These are phyloP conservation scores for Penicillium sp. DNA, from an alignment of 2,329 filamentous ascomycete genomes.

Conservation along the genomic window DNA sequence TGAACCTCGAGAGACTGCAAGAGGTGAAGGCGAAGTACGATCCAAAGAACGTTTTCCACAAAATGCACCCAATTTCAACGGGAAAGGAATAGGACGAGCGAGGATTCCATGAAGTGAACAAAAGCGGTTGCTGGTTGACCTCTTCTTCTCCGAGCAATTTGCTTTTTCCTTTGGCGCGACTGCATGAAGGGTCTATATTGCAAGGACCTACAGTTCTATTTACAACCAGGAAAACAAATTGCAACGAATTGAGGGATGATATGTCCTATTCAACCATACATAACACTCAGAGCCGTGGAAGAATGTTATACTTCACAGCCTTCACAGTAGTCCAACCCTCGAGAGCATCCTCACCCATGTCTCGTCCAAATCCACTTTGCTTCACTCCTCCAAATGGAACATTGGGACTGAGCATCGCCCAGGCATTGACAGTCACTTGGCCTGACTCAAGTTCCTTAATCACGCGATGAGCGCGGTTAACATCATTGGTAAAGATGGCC, in stretches of 20 bases:
- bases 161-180: background rate
- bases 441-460: constrained; percentile 23
- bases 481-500: constrained; percentile 29
- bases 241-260: background rate
- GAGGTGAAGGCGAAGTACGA: constrained; percentile 50
- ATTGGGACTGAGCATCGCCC: constrained; percentile 28
- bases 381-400: constrained; percentile 32
- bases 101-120: background rate
- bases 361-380: constrained; percentile 30
- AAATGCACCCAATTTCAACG: constrained; percentile 39
- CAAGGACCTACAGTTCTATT: background rate
- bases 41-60: constrained; percentile 49
- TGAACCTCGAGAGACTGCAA: constrained; percentile 44
- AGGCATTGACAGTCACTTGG: constrained; percentile 30
- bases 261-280: background rate
- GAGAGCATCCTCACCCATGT: constrained; percentile 30
- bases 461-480: constrained; percentile 28
- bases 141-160: background rate
- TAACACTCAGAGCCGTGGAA: constrained; percentile 16
- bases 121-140: too few relatives aligned
- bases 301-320: constrained; percentile 22
- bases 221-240: background rate
- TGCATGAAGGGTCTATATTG: background rate
- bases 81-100: background rate
- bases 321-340: constrained; percentile 28